Conservation (phyloP, 345 rosid genomes). For the Hibiscus syriacus region DNA sequence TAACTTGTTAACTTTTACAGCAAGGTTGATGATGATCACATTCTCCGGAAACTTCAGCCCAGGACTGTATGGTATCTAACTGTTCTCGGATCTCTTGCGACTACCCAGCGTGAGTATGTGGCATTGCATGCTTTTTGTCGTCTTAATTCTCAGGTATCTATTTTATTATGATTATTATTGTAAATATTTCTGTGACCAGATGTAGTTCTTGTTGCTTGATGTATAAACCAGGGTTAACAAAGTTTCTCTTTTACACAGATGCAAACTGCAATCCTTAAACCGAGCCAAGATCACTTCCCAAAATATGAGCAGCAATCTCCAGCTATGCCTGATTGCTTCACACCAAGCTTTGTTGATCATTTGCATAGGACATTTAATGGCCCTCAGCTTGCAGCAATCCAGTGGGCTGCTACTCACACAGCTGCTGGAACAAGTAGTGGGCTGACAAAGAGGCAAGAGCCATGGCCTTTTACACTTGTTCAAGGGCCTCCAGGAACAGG, state of each 20-base stretch:
- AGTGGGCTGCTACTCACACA: conserved; percentile 98
- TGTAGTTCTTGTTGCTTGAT: conserved; percentile 9
- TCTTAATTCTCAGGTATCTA: conserved; percentile 80
- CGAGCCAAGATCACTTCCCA: conserved; percentile 91
- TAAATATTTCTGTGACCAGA: background rate
- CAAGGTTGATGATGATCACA: conserved; percentile 72
- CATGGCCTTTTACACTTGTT: conserved; percentile 99
- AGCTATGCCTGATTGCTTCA: conserved; percentile 91
- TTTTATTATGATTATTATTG: conserved; percentile 2
- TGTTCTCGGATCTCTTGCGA: conserved; percentile 96
- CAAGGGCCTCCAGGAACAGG: conserved; percentile 99
- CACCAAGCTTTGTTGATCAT: conserved; percentile 71
- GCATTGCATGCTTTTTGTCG: conserved; percentile 97
- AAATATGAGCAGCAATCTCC: conserved; percentile 88
- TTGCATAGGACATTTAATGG: conserved; percentile 74
- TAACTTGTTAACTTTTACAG: conserved; percentile 29
- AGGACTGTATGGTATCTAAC: conserved; percentile 84
- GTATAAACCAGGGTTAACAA: conserved; percentile 14
- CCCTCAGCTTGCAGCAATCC: conserved; percentile 92
- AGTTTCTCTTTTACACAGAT: conserved; percentile 40
- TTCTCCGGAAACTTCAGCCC: conserved; percentile 78
- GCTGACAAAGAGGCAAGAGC: conserved; percentile 73
- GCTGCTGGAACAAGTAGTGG: conserved; percentile 98
- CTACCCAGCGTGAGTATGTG: conserved; percentile 97
- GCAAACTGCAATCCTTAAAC: conserved; percentile 91